Percentiles rank a stretch among this genome's conserved stretches.
Conservation (phyloP, 2,329 filamentous ascomycete genomes). For the Chaetomium sp. region DNA sequence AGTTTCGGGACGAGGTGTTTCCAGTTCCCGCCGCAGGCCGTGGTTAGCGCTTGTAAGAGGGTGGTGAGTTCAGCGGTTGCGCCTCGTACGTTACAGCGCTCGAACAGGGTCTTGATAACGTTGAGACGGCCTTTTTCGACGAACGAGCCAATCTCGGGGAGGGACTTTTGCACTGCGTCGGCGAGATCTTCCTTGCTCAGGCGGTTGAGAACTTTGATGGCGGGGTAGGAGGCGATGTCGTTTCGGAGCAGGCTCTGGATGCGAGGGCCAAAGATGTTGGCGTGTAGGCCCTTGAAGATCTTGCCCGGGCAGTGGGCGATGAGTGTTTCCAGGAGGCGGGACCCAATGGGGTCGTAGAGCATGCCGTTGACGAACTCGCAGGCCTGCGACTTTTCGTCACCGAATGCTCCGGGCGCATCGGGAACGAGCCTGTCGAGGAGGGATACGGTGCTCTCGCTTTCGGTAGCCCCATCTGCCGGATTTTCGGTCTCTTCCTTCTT, state of each 20-base stretch:
- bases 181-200: constrained; percentile 80
- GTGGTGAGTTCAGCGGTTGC: constrained; percentile 45
- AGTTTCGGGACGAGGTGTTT: constrained; percentile 44
- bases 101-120: constrained; percentile 74
- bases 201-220: constrained; percentile 73
- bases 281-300: constrained; percentile 82
- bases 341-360: constrained; percentile 85
- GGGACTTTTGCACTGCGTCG: constrained; percentile 63
- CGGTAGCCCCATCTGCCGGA: constrained; percentile 28
- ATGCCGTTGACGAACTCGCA: constrained; percentile 75
- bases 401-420: constrained; percentile 63
- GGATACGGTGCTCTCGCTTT: constrained; percentile 32
- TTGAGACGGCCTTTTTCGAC: constrained; percentile 70
- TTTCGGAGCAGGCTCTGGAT: constrained; percentile 80
- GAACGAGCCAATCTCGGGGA: constrained; percentile 65
- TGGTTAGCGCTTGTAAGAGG: constrained; percentile 42
- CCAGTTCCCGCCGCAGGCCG: constrained; percentile 42
- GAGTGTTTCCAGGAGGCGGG: constrained; percentile 81
- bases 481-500: constrained; percentile 35
- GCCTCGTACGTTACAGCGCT: constrained; percentile 67
- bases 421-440: constrained; percentile 74
- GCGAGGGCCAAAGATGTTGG: constrained; percentile 69
- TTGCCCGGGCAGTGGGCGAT: constrained; percentile 76
- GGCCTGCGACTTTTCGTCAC: constrained; percentile 65
- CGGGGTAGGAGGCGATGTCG: constrained; percentile 83